phyloP scores from a whole-genome alignment of 83 land plant genomes.

The Larix sibirica region DNA sequence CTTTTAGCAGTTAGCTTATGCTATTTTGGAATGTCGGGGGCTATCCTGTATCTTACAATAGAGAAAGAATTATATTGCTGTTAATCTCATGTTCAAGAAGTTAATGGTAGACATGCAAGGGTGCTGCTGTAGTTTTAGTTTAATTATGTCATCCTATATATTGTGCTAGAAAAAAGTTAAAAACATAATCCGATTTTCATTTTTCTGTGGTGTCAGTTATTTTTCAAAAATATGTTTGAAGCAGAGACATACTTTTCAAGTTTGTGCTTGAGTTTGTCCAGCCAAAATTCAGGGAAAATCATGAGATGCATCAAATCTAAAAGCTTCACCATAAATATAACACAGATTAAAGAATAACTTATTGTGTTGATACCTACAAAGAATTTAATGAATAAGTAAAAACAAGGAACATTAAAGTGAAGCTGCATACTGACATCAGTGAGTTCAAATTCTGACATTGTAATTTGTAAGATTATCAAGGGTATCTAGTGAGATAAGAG shows the following conservation, averaged over 20 bases:
- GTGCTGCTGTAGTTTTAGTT: not conserved
- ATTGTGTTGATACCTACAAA: too few relatives aligned
- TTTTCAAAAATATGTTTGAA: not conserved
- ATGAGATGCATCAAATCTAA: too few relatives aligned
- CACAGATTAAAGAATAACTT: too few relatives aligned
- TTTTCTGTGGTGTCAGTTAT: not conserved
- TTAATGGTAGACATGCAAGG: not conserved
- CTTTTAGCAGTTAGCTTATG: not conserved
- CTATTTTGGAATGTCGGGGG: not conserved
- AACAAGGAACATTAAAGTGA: too few relatives aligned
- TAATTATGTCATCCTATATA: not conserved
- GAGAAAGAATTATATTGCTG: too few relatives aligned
- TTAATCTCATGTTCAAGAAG: not conserved
- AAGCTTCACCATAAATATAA: too few relatives aligned
- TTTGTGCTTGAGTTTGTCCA: not conserved
- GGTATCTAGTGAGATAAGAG: too few relatives aligned
- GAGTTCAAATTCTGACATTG: too few relatives aligned
- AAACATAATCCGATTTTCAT: not conserved
- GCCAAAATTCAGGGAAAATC: not conserved
- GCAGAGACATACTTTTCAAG: not conserved
- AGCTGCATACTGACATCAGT: too few relatives aligned
- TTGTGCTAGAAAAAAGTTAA: not conserved
- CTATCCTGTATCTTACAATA: not conserved
- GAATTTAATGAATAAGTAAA: too few relatives aligned
- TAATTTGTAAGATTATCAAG: too few relatives aligned